Base-by-base conservation (phyloP, 305 asterid species). In the Fraxinus latifolia region DNA sequence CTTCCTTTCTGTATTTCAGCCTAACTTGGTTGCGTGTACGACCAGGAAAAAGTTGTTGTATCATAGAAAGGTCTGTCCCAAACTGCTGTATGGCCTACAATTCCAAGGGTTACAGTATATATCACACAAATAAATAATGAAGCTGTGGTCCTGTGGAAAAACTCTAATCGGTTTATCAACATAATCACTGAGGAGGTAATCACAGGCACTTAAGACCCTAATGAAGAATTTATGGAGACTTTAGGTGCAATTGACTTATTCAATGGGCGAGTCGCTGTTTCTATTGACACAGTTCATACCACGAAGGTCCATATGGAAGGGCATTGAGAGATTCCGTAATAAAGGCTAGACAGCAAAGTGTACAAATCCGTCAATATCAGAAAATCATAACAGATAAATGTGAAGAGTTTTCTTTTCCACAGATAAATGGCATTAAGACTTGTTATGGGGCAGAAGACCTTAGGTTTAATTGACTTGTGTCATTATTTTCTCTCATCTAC, bases 51-150 rank as follows among this genome's bases (percentile, higher is more conserved):
- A 92, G 97, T 76, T 92, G 94, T 77, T 90, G 92, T 87, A 96
- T 93, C 95, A 96, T 89, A 53, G 98, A 90, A 83, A 96, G 88
- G 84, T 96, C 97, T n/a, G 97, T 89, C 86, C 99, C 99, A 89
- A 96, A 92, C 88, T 92, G 97, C 88, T 84, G 89, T 47, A 94
- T 79, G 17, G 91, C 99, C 99, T 95, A 77, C 70, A 85, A 82
- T 19, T 44, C 47, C 12, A 36, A 75, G 42, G n/a, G 36, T 21
- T 39, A 79, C 55, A 12, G 14, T 3, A 68, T 68, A 68, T 7
- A 68, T 29, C 34, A 29, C 74, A 29, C 19, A 12, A 58, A 29
- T 27, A 31, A 19, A 23, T 50, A 68, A 79, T 1, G 25, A 39
- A 62, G 32, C 71, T 21, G 33, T 47, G 58, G 58, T 47, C 58